Base-by-base conservation (phyloP, 2,329 filamentous ascomycete genomes). In the Exophiala sp. region DNA sequence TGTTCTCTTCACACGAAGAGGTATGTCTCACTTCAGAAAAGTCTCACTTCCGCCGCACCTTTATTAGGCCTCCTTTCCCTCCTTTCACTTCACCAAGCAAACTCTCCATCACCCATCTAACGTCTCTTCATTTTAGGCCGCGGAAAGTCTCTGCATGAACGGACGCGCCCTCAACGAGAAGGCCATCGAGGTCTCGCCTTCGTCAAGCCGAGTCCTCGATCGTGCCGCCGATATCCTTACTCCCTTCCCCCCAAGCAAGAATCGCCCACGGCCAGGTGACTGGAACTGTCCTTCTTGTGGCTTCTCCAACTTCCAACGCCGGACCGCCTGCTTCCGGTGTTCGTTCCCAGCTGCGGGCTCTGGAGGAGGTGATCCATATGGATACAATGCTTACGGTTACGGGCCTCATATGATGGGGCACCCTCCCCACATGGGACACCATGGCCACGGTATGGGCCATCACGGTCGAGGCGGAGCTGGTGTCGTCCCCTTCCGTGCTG, bases 281-380 rank as follows among this genome's bases (percentile, higher is more conserved):
- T 98, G 93, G 93, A 97, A 91, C 53, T 98, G 93, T 75, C 93
- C 93, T 39, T 96, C 90, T 45, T 98, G 93, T 65, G 93, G 93
- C 54, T 98, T 98, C 74, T 96, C 89, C 64, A 98, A 98, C 78
- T 98, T 98, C 76, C 93, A 98, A 73, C 88, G 93, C 63, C 88
- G 93, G 62, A 97, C 93, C 14, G 93, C 91, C 45, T 98, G 93
- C 72, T 98, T 98, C 85, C 86, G 93, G 62, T 98, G 93, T 76
- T 96, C 90, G 1, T 98, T 94, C 81, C 91, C 93, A n/a, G 91
- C 93, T 21, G 88, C 94, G 69, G 85, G 85, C 56, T 82, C 85
- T 29, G 85, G 82, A 13, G 86, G 85, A 29, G 80, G 75, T 48
- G 86, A 88, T 62, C 83, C 85, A 37, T 83, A 85, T 68, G 83